Evolutionary conservation across 1,284 basidiomycete genomes (phyloP), one percentile per base, ranked within the genome.

Genomic region (Naganishia albida): DNA sequence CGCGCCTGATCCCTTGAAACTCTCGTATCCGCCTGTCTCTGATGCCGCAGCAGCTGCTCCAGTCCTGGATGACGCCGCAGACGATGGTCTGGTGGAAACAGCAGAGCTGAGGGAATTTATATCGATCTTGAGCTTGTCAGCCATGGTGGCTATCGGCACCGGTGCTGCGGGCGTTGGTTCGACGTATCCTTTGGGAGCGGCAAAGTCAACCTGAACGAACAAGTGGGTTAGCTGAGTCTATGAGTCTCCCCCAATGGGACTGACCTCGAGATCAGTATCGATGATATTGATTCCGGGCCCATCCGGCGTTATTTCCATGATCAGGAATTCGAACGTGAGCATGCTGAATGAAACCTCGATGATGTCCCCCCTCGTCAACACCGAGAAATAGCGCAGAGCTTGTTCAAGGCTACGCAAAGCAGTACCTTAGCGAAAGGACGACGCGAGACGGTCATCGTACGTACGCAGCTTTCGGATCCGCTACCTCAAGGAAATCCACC

Each of bases 391-490:
- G 46, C 94, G 88, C 7, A 99, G 82, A 15, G 93, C 92, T 74
- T 93, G 90, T 79, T 99, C 96, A 40, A 99, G 87, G 2, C 93
- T 95, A 72, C n/a, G 1, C 28, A 28, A 4, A 44, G 46, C 1
- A 48, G 20, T 25, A 34, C 6, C 18, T 39, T 10, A 20, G 18
- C 16, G 13, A 1, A 10, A 16, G 42, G 23, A 44, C 20, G 1
- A 10, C 4, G n/a, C 63, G 53, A 34, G 40, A 18, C 20, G 25
- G 50, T 40, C 69, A 59, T 26, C 66, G 12, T 30, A 82, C 91
- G 78, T 82, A 95, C 91, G 98, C 94, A 48, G 95, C 94, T 80
- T 97, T 98, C 4, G 90, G 93, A 80, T 99, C 96, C 55, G 81
- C 81, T 34, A 85, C 81, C 78, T 99, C 92, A 49, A 99, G 82